phyloP scores from a whole-genome alignment of 345 rosid species.

The Orychophragmus violaceus region DNA sequence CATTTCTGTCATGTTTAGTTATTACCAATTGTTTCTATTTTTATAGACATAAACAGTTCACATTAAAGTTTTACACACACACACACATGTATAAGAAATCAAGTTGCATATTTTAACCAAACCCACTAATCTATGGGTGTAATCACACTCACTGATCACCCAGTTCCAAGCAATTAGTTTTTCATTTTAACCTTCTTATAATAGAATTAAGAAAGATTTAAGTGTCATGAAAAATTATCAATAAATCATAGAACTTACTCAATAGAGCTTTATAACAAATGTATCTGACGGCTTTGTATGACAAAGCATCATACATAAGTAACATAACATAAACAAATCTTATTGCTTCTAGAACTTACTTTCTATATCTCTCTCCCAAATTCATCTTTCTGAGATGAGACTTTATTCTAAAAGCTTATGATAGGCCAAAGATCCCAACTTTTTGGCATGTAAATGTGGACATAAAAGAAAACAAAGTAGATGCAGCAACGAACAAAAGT shows the following conservation, averaged over 20 bases:
- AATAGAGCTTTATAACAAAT: constrained; percentile 10
- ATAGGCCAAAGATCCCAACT: background rate
- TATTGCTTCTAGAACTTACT: constrained; percentile 7
- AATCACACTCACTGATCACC: background rate
- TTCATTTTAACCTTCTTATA: background rate
- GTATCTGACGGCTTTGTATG: background rate
- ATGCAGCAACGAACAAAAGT: background rate
- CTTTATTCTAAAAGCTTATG: constrained; percentile 12
- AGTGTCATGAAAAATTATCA: background rate
- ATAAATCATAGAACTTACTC: constrained; percentile 4
- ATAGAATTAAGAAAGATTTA: background rate
- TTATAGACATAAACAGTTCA: background rate
- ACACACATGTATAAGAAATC: background rate
- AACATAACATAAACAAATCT: background rate
- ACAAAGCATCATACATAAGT: constrained; percentile 4
- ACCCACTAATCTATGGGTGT: background rate
- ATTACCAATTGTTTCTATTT: background rate
- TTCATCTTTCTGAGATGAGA: constrained; percentile 14
- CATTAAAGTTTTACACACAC: background rate
- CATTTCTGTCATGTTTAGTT: background rate
- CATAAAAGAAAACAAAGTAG: background rate
- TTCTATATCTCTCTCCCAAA: too few relatives aligned
- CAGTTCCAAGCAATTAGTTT: background rate
- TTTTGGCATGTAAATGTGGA: constrained; percentile 1
- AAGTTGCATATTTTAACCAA: background rate